A percentile compares a stretch with the other conserved stretches of the same genome.
Conservation (phyloP, 2,329 filamentous ascomycete genomes). For the Calonectria pseudoturangicola region DNA sequence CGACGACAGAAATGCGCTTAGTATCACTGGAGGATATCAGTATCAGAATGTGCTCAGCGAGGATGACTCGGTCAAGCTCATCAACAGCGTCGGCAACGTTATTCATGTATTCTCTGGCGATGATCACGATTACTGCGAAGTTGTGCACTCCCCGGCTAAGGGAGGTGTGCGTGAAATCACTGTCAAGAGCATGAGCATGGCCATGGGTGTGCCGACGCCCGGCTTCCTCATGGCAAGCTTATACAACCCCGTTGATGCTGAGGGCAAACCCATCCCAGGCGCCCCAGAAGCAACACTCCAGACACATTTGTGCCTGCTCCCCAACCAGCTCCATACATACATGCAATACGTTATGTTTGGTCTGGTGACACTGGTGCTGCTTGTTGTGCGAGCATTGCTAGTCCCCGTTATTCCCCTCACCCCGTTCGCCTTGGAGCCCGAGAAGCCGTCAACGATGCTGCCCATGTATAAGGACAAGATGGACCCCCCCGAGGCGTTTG, state of each 20-base stretch:
- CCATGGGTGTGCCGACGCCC: conserved; percentile 93
- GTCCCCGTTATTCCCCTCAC: conserved; percentile 72
- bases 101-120: conserved; percentile 94
- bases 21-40: conserved; percentile 88
- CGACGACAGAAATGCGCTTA: conserved; percentile 86
- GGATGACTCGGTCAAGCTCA: conserved; percentile 83
- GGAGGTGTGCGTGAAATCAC: conserved; percentile 87
- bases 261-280: conserved; percentile 68
- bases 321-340: conserved; percentile 90
- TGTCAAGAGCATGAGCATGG: conserved; percentile 96
- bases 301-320: conserved; percentile 92
- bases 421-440: conserved; percentile 71
- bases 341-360: conserved; percentile 83
- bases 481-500: conserved; percentile 61
- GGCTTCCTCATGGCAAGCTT: conserved; percentile 92
- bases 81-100: conserved; percentile 87
- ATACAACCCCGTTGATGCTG: conserved; percentile 89
- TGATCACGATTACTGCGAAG: conserved; percentile 97
- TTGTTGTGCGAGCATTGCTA: conserved; percentile 73
- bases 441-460: conserved; percentile 52
- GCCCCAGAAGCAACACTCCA: conserved; percentile 79
- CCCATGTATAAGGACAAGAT: conserved; percentile 73
- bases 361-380: conserved; percentile 69
- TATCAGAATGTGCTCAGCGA: conserved; percentile 95
- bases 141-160: conserved; percentile 83